phyloP scores from a whole-genome alignment of 495 filamentous ascomycete genomes.

The Hyaloscypha hepaticicola region DNA sequence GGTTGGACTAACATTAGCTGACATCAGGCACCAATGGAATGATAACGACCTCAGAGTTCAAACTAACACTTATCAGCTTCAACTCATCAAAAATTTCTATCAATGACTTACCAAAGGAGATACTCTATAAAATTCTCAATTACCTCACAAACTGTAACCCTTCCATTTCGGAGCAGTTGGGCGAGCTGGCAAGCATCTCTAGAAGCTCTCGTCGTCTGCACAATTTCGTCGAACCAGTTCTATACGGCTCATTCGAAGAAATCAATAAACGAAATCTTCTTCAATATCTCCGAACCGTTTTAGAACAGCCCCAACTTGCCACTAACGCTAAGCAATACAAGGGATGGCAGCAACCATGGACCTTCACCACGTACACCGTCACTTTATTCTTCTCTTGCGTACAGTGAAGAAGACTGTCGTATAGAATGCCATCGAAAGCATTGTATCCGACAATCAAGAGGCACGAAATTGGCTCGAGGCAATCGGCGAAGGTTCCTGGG shows the following conservation, averaged over 20 bases:
- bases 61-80: background rate
- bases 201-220: background rate
- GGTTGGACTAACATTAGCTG: background rate
- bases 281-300: background rate
- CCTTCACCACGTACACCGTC: background rate
- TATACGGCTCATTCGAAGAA: background rate
- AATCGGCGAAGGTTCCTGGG: background rate
- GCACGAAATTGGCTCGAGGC: background rate
- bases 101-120: background rate
- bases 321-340: background rate
- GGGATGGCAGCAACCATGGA: background rate
- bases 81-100: background rate
- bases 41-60: background rate
- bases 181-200: background rate
- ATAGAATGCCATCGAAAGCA: background rate
- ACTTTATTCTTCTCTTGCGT: background rate
- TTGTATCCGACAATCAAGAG: background rate
- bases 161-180: background rate
- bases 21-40: background rate
- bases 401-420: background rate
- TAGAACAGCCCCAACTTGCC: background rate
- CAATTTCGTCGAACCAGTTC: background rate
- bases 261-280: background rate
- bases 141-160: background rate
- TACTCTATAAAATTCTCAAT: background rate